phyloP scores from a whole-genome alignment of 176 grass and related monocot genomes.

The Bonia amplexicaulis region DNA sequence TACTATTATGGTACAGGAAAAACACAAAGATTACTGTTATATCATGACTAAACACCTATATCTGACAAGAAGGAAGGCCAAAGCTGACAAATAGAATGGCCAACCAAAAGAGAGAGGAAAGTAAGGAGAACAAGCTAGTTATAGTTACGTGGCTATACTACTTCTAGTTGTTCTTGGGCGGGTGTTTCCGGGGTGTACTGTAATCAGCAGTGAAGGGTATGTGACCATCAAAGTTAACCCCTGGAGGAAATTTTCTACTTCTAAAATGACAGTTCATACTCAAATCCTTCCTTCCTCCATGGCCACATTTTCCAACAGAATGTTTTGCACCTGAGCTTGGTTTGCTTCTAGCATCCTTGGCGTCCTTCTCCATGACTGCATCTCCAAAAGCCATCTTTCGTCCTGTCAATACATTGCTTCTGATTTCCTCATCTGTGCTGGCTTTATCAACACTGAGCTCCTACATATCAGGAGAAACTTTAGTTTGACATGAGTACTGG shows the following conservation, averaged over 20 bases:
- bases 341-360: conserved; percentile 19
- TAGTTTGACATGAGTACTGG: background rate
- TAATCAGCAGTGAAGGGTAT: conserved; percentile 75
- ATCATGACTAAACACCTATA: conserved; percentile 20
- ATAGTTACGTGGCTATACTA: conserved; percentile 32
- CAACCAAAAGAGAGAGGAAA: conserved; percentile 4
- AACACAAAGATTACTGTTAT: conserved; percentile 5
- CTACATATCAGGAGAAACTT: conserved; percentile 24
- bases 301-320: conserved; percentile 51
- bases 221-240: conserved; percentile 44
- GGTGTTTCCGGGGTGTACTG: conserved; percentile 34
- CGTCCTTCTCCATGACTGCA: conserved; percentile 2
- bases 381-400: conserved; percentile 23
- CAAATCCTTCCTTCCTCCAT: conserved; percentile 40
- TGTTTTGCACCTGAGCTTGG: conserved; percentile 60
- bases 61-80: conserved; percentile 30
- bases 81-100: conserved; percentile 32
- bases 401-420: conserved; percentile 20
- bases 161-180: conserved; percentile 78
- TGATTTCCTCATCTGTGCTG: conserved; percentile 8
- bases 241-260: conserved; percentile 34
- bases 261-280: conserved; percentile 43
- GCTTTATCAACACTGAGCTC: conserved; percentile 15
- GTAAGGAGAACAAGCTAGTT: conserved; percentile 12
- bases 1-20: conserved; percentile 16